Conservation (phyloP, 2,329 filamentous ascomycete species). For the Diaporthe australafricana region DNA sequence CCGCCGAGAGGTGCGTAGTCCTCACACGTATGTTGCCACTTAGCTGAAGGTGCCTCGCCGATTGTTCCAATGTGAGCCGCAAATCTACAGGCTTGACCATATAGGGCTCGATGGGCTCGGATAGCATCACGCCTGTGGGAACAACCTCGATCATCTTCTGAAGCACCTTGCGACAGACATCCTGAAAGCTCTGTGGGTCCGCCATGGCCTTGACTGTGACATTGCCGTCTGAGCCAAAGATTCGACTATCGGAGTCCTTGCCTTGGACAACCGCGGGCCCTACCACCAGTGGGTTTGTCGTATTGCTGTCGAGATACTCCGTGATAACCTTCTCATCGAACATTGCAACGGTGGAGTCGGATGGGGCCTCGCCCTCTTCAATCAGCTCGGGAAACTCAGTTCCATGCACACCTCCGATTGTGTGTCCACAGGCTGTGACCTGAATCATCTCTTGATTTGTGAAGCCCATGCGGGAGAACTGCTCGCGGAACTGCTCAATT, state of each 20-base stretch:
- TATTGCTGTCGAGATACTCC: conserved; percentile 63
- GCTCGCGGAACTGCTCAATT: conserved; percentile 59
- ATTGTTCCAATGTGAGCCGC: conserved; percentile 61
- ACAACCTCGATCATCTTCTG: conserved; percentile 69
- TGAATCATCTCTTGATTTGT: conserved; percentile 65
- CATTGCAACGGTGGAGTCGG: conserved; percentile 57
- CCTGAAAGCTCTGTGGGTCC: conserved; percentile 55
- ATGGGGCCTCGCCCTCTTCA: conserved; percentile 52
- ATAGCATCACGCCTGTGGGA: conserved; percentile 58
- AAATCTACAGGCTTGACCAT: conserved; percentile 66
- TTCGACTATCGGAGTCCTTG: conserved; percentile 62
- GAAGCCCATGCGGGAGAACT: conserved; percentile 68
- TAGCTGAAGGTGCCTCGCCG: conserved; percentile 58
- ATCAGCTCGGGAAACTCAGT: conserved; percentile 63
- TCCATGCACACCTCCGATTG: conserved; percentile 66
- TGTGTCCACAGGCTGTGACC: conserved; percentile 68
- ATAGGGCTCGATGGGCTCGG: conserved; percentile 63
- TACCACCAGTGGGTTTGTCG: conserved; percentile 64
- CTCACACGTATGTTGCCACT: conserved; percentile 58
- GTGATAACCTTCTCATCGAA: conserved; percentile 67
- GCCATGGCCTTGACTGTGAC: conserved; percentile 60
- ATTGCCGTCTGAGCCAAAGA: conserved; percentile 65
- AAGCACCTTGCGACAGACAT: conserved; percentile 60
- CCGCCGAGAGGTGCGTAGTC: neutral
- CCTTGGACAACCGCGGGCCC: conserved; percentile 56